phyloP scores from a whole-genome alignment of 164 flowering plant genomes.

The Umbellularia californica region DNA sequence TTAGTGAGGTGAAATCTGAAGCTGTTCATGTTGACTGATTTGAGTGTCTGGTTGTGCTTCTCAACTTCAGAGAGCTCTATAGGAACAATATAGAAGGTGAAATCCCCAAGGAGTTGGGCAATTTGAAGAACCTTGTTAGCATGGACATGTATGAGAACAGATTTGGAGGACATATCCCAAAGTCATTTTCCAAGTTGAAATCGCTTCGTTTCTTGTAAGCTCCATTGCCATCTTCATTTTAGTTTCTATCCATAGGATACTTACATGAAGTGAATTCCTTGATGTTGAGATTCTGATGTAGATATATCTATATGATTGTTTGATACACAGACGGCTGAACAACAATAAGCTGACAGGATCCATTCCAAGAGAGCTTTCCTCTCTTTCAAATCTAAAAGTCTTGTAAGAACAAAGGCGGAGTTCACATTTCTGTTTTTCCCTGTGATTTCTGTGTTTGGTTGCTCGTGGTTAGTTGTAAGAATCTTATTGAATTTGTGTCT shows the following conservation, averaged over 20 bases:
- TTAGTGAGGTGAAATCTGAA: too few relatives aligned
- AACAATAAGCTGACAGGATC: slow-evolving; percentile 72
- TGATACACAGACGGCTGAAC: slow-evolving; percentile 57
- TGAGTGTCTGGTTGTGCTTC: background rate
- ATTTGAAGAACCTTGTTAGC: slow-evolving; percentile 66
- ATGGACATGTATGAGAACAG: slow-evolving; percentile 72
- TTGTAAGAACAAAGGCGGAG: slow-evolving; percentile 40
- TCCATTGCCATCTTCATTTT: background rate
- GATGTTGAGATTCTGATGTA: background rate
- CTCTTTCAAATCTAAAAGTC: slow-evolving; percentile 64
- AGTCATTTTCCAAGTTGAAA: slow-evolving; percentile 60
- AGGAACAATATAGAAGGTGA: slow-evolving; percentile 54
- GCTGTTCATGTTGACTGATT: background rate
- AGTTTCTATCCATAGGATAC: background rate
- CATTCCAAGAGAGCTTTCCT: slow-evolving; percentile 72
- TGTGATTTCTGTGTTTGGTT: slow-evolving; percentile 1
- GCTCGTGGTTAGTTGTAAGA: background rate
- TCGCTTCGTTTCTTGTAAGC: slow-evolving; percentile 74
- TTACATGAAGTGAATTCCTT: background rate
- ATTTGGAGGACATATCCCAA: slow-evolving; percentile 65
- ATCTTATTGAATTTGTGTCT: slow-evolving; percentile 3
- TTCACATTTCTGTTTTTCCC: background rate
- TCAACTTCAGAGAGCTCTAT: slow-evolving; percentile 64
- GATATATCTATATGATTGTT: background rate
- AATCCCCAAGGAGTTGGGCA: slow-evolving; percentile 76